A percentile compares a stretch with the other conserved stretches of the same genome.
Evolutionary conservation across 179 eudicot genomes (phyloP).

Genomic region (Drosera spatulata): DNA sequence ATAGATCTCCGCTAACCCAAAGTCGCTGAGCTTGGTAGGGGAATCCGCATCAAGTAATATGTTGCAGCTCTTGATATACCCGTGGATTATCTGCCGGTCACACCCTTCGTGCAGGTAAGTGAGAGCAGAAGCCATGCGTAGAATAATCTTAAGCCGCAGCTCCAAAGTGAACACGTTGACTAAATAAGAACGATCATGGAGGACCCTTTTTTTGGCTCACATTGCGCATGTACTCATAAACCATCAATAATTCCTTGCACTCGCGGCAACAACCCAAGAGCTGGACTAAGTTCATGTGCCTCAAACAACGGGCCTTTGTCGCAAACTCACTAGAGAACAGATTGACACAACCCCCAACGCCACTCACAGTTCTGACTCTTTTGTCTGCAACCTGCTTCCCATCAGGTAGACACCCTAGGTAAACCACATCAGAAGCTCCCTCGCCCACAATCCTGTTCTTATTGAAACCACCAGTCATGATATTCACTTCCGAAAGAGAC

Average conservation of each 20-base stretch:
- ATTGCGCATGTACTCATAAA: constrained; percentile 64
- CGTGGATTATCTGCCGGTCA: constrained; percentile 52
- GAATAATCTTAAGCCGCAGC: constrained; percentile 31
- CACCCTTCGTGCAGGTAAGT: constrained; percentile 63
- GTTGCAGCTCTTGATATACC: constrained; percentile 60
- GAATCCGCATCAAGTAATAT: constrained; percentile 49
- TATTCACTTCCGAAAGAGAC: constrained; percentile 31
- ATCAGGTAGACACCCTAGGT: constrained; percentile 32
- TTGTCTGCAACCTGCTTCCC: constrained; percentile 51
- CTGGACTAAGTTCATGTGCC: constrained; percentile 53
- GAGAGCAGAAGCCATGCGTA: constrained; percentile 54
- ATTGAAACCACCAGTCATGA: constrained; percentile 42
- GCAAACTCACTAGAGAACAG: constrained; percentile 48
- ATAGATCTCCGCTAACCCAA: constrained; percentile 58
- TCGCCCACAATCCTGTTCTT: constrained; percentile 42
- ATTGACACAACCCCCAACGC: constrained; percentile 10
- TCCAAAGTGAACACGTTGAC: constrained; percentile 41
- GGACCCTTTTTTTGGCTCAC: constrained; percentile 44
- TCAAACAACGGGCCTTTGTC: constrained; percentile 42
- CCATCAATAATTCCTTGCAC: constrained; percentile 40
- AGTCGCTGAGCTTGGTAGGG: constrained; percentile 60
- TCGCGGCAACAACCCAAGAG: constrained; percentile 81
- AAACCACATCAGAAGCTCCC: constrained; percentile 53
- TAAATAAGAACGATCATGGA: constrained; percentile 6
- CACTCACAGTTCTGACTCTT: constrained; percentile 29